These are phyloP conservation scores for Fusarium algeriense DNA, from an alignment of 2,329 filamentous ascomycete species.

Conservation along the genomic window DNA sequence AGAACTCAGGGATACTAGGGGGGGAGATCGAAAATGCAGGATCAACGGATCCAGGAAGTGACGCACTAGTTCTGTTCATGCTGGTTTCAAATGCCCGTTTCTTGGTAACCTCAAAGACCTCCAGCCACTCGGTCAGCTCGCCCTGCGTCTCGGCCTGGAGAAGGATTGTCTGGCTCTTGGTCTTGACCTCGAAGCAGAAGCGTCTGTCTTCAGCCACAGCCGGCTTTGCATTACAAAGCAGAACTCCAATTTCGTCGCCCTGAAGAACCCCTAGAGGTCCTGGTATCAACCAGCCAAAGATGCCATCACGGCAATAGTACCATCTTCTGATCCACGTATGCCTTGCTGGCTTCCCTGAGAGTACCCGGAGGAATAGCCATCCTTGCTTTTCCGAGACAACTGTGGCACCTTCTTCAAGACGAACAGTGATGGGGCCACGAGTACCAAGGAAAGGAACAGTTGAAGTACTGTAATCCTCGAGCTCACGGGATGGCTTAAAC, in stretches of 20 bases:
- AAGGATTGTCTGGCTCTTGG: conserved; percentile 89
- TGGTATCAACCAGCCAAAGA: conserved; percentile 94
- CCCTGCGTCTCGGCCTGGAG: conserved; percentile 93
- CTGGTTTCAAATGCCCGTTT: conserved; percentile 87
- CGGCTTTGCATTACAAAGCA: conserved; percentile 92
- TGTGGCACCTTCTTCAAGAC: conserved; percentile 64
- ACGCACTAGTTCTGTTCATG: conserved; percentile 63
- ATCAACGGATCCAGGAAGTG: conserved; percentile 65
- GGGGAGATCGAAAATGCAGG: conserved; percentile 94
- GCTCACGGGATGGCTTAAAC: conserved; percentile 85
- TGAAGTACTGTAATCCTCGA: conserved; percentile 91
- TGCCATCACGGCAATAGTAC: conserved; percentile 96
- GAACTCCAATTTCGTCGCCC: conserved; percentile 93
- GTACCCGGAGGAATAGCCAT: conserved; percentile 87
- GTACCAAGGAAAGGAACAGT: conserved; percentile 89
- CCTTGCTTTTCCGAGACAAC: conserved; percentile 85
- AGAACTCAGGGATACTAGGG: conserved; percentile 89
- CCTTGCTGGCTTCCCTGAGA: conserved; percentile 88
- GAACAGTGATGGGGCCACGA: conserved; percentile 73
- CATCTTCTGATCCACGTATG: conserved; percentile 92
- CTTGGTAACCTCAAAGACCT: conserved; percentile 93
- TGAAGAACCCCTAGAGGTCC: conserved; percentile 89
- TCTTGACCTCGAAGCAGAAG: conserved; percentile 99
- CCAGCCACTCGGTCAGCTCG: conserved; percentile 94
- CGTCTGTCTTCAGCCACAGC: conserved; percentile 92